Conservation (phyloP, 257 asterid genomes). For the Plantago major region DNA sequence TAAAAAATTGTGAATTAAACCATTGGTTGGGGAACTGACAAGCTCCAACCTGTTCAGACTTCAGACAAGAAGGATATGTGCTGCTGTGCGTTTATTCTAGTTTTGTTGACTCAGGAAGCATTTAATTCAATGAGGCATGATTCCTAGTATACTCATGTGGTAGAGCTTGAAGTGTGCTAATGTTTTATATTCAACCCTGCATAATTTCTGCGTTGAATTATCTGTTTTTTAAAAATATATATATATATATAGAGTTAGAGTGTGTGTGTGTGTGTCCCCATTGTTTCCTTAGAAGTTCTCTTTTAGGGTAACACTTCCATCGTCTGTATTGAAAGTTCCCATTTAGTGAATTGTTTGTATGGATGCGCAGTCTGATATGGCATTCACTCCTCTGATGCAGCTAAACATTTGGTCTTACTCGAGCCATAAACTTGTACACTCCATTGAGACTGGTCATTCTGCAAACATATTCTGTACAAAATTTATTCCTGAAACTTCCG, state of each 20-base stretch:
- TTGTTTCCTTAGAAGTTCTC: too few species aligned
- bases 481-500: conserved; percentile 90
- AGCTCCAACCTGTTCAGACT: neutral
- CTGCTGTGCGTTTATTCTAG: neutral
- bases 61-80: neutral
- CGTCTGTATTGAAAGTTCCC: too few species aligned
- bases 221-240: too few species aligned
- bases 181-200: neutral
- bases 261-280: too few species aligned
- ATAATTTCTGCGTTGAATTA: neutral
- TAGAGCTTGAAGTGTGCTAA: neutral
- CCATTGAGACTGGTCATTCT: conserved; percentile 92
- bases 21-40: too few species aligned
- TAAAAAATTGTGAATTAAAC: too few species aligned
- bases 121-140: neutral
- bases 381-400: conserved; percentile 39
- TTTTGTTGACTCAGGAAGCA: neutral
- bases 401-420: conserved; percentile 88
- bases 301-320: too few species aligned
- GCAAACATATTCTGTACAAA: conserved; percentile 93
- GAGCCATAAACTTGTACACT: conserved; percentile 63
- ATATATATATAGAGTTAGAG: too few species aligned
- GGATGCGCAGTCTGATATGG: too few species aligned
- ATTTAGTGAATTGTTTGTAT: too few species aligned
- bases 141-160: neutral